Evolutionary conservation across 129 eudicot genomes (phyloP).

Genomic region (Flaveria ramosissima): DNA sequence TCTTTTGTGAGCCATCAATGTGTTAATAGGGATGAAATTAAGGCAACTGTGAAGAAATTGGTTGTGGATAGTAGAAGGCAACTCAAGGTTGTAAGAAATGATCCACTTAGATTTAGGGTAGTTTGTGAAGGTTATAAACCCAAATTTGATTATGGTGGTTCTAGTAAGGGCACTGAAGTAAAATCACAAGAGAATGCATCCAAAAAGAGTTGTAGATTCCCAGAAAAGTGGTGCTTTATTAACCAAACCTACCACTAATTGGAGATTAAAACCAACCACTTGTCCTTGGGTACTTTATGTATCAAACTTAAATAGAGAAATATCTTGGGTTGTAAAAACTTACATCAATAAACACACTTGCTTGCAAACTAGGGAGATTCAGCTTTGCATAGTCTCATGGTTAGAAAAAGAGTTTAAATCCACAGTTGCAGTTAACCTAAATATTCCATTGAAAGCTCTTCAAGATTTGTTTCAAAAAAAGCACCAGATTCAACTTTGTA

Average conservation of each 20-base stretch:
- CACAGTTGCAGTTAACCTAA: not conserved
- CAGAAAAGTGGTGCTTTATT: not conserved
- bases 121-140: too few species aligned
- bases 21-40: not conserved
- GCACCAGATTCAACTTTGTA: not conserved
- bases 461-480: not conserved
- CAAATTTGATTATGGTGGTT: not conserved
- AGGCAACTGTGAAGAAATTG: not conserved
- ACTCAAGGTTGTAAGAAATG: not conserved
- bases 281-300: not conserved
- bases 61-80: not conserved
- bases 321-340: not conserved
- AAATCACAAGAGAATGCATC: too few species aligned
- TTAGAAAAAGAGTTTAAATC: not conserved
- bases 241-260: not conserved
- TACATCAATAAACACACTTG: not conserved
- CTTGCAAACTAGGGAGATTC: not conserved
- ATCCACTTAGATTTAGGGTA: not conserved
- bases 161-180: not conserved
- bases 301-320: not conserved
- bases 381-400: not conserved
- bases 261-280: not conserved
- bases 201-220: not conserved
- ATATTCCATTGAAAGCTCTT: not conserved
- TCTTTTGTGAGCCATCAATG: not conserved